Evolutionary conservation across 768 basidiomycete species (phyloP).

Genomic region (Albatrellus ellisii): DNA sequence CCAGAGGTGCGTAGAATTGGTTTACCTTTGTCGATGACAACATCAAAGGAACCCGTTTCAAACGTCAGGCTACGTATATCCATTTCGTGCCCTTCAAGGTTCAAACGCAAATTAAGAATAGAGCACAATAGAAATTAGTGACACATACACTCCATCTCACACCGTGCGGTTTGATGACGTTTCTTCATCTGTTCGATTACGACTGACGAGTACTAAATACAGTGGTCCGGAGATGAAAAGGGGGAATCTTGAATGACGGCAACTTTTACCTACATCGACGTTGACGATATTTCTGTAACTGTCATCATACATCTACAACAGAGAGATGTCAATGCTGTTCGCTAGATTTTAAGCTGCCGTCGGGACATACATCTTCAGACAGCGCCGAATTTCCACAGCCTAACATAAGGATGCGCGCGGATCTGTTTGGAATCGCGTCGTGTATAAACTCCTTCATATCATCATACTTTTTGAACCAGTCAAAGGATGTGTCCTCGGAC

Average conservation of each 20-base stretch:
- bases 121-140: not conserved
- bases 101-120: not conserved
- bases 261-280: slow-evolving; percentile 58
- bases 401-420: slow-evolving; percentile 58
- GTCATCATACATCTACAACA: slow-evolving; percentile 69
- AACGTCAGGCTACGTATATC: slow-evolving; percentile 63
- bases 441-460: slow-evolving; percentile 55
- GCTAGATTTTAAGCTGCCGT: not conserved
- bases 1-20: not conserved
- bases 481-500: slow-evolving; percentile 45
- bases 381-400: slow-evolving; percentile 78
- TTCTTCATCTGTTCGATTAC: slow-evolving; percentile 63
- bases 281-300: slow-evolving; percentile 75
- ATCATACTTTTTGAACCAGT: slow-evolving; percentile 79
- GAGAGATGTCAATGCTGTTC: no score
- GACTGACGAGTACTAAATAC: slow-evolving; percentile 53
- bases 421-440: slow-evolving; percentile 48
- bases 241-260: no score
- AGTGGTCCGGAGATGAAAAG: not conserved
- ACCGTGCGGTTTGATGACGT: slow-evolving; percentile 34
- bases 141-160: slow-evolving; percentile 59
- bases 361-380: slow-evolving; percentile 48
- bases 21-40: slow-evolving; percentile 74
- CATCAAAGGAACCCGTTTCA: slow-evolving; percentile 48
- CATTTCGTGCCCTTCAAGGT: slow-evolving; percentile 62